Base-by-base conservation (phyloP, 1,139 yeast genomes). In the Nakaseomyces glabratus region DNA sequence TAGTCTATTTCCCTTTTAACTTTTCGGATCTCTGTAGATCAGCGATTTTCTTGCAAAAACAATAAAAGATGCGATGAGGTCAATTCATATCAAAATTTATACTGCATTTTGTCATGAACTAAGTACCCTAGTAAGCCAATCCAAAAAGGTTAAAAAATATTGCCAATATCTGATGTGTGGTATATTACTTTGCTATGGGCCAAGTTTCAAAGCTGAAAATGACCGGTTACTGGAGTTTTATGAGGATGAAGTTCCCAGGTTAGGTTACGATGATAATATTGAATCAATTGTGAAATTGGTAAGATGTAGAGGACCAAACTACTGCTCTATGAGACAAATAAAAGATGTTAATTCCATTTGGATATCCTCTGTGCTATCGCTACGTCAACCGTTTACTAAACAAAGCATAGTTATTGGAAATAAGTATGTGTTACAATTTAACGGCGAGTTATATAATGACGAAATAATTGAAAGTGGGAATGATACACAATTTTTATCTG, bases 361-460 rank as follows among this genome's bases (percentile, higher is more conserved):
- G 69, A 42, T 52, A 65, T 41, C 73, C 66, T 80, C 95, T 0
- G 84, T 90, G 0, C 62, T 90, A 16, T 79, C 94, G 0, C 61
- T 90, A 26, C 64, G 97, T 38, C 70, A 71, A 24, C 97, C 97
- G 1, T 72, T 82, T 45, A 73, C 82, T 0, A 47, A 60, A 16
- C 97, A 90, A 57, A 95, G 97, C 0, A 43, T 70, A 8, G 39
- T 28, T 3, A 48, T 48, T 12, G 58, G 54, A 6, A 55, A 54
- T 33, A 59, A 49, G 38, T 76, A 44, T 28, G 49, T 66, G 1
- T 45, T 77, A 11, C 95, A 82, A 50, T 90, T 80, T 60, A 90
- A 90, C 54, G 98, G 97, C 0, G 97, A 88, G 52, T 61, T 86
- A 9, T 88, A 88, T 54, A 77, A 78, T 45, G 50, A 56, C 1